A percentile compares a stretch with the other conserved stretches of the same genome.
Conservation (phyloP, 2,329 filamentous ascomycete genomes). For the Stromatinia cepivora region DNA sequence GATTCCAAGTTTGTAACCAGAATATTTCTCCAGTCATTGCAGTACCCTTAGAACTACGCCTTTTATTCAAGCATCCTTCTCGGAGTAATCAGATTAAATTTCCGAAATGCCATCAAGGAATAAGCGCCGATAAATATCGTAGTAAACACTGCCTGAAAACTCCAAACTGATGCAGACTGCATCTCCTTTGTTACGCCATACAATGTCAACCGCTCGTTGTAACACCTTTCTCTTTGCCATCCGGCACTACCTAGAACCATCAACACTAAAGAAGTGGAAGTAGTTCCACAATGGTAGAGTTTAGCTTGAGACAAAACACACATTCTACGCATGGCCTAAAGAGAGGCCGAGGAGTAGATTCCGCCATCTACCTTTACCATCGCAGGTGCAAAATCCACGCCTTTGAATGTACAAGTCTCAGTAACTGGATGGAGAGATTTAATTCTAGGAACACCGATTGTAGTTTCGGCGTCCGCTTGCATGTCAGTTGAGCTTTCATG, state of each 20-base stretch:
- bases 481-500: not conserved
- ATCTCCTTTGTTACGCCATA: not conserved
- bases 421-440: not conserved
- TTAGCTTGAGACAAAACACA: no score
- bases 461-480: not conserved
- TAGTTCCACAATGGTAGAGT: not conserved
- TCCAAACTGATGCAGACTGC: not conserved
- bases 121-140: constrained; percentile 5
- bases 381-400: not conserved
- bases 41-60: not conserved
- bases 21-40: not conserved
- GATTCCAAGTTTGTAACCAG: not conserved
- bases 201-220: not conserved
- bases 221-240: not conserved
- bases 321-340: not conserved
- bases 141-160: not conserved
- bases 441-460: not conserved
- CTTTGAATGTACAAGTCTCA: not conserved
- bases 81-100: not conserved
- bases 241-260: not conserved
- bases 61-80: no score
- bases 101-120: not conserved
- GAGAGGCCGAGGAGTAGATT: not conserved
- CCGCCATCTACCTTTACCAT: not conserved
- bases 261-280: not conserved